Evolutionary conservation across 2,329 filamentous ascomycete genomes (phyloP), one percentile per base, ranked within the genome.

Genomic region (Alternaria ethzedia): DNA sequence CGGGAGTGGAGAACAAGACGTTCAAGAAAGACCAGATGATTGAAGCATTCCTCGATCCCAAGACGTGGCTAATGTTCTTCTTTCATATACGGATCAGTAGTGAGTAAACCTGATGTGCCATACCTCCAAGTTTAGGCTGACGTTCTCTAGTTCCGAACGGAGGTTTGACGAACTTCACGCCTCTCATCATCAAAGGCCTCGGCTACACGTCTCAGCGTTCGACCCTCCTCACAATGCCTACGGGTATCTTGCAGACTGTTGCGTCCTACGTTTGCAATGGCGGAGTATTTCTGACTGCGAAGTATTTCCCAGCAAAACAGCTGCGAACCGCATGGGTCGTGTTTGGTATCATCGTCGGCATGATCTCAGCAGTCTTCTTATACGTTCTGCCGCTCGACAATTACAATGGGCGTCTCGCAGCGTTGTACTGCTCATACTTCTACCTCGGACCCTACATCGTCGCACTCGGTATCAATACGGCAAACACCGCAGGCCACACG

Each of bases 1-100:
- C 81, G 4, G 83, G 83, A 17, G 82, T 84, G 21, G 82, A 84
- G 63, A 84, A 83, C 69, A 83, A 83, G 56, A 73, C 78, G 11
- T 81, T 84, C 21, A 70, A 70, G 75, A 84, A 85, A 61, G 68
- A 69, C 21, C 83, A 86, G 59, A 75, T 83, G 45, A 57, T 76
- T 15, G 83, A 85, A 68, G 78, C 78, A 4, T 78, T 85, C 51
- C 51, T 64, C 57, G 9, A 83, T 84, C 65, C 77, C 74, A 15
- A 81, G 82, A 64, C 81, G 79, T 3, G 79, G 75, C 73, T 71
- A 15, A 67, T 80, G 49, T 71, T 73, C 58, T 58, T 81, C 50
- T 70, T 80, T 32, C 67, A 72, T 49, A 57, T 81, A 28, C 74
- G 77, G 50, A 71, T 69, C 20, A 67, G 73, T 26, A 59, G 50